These are phyloP conservation scores for Sporothrix pallida DNA, from an alignment of 2,329 filamentous ascomycete species.

Conservation along the genomic window DNA sequence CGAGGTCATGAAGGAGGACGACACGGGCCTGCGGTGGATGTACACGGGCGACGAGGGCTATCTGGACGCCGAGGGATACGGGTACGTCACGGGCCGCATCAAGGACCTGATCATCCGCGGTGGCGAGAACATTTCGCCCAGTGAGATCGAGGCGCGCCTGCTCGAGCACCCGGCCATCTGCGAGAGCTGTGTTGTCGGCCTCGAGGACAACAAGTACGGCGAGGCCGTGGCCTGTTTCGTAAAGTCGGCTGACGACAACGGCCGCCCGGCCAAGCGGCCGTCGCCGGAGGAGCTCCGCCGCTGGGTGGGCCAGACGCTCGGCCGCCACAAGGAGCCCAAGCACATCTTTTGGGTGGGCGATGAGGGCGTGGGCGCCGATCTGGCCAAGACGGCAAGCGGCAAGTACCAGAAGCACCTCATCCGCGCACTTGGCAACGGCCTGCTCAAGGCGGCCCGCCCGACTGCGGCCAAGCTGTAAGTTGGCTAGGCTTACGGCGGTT, in stretches of 20 bases:
- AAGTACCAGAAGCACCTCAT: neutral
- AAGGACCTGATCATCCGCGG: conserved; percentile 76
- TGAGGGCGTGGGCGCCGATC: neutral
- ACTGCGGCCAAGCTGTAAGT: neutral
- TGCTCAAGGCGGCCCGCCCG: neutral
- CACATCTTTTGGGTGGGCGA: conserved; percentile 29
- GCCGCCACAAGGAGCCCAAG: conserved; percentile 28
- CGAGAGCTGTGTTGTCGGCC: conserved; percentile 33
- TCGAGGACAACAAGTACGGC: conserved; percentile 32
- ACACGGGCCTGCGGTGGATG: conserved; percentile 63
- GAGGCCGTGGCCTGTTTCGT: conserved; percentile 29
- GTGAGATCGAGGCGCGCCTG: conserved; percentile 36
- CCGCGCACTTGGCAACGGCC: neutral
- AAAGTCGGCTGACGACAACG: neutral
- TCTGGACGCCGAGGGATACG: conserved; percentile 71
- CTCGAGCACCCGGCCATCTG: conserved; percentile 32
- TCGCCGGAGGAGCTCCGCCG: conserved; percentile 18
- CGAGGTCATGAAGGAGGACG: conserved; percentile 61
- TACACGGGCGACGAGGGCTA: conserved; percentile 73
- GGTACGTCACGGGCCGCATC: conserved; percentile 74
- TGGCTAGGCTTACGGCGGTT: neutral
- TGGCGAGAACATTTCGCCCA: conserved; percentile 35
- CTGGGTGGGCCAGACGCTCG: conserved; percentile 27
- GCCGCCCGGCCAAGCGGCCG: too few species aligned
- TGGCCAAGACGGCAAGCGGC: neutral